A percentile compares a stretch with the other conserved stretches of the same genome.
Conservation (phyloP, 2,329 filamentous ascomycete genomes). For the Fusarium coffeatum region DNA sequence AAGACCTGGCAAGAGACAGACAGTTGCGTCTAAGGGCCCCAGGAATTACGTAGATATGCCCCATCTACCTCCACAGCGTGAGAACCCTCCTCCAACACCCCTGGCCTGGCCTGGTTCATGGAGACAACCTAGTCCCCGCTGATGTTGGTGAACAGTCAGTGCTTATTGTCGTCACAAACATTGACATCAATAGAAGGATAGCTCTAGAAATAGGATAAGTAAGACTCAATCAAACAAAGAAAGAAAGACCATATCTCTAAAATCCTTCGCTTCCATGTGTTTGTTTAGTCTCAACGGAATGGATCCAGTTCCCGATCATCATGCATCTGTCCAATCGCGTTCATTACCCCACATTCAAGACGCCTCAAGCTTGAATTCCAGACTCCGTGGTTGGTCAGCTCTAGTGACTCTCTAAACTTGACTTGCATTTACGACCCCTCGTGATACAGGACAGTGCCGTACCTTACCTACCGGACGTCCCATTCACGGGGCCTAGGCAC, state of each 20-base stretch:
- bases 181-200: not conserved
- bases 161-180: slow-evolving; percentile 2
- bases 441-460: slow-evolving; percentile 24
- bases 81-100: slow-evolving; percentile 10
- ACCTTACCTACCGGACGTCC: not conserved
- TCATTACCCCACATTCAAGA: slow-evolving; percentile 27
- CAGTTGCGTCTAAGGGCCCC: slow-evolving; percentile 20
- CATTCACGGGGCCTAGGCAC: slow-evolving; percentile 2
- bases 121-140: slow-evolving; percentile 22
- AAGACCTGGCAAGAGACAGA: slow-evolving; percentile 25
- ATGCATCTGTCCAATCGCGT: slow-evolving; percentile 10
- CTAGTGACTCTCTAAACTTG: slow-evolving; percentile 14
- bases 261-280: not conserved
- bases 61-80: slow-evolving; percentile 25
- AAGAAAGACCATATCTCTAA: not conserved
- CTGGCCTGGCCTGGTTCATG: slow-evolving; percentile 7
- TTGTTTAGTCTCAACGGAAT: not conserved
- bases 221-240: not conserved
- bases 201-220: not conserved
- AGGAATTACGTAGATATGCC: slow-evolving; percentile 37
- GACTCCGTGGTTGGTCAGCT: slow-evolving; percentile 34
- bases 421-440: slow-evolving; percentile 30
- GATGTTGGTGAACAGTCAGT: not conserved
- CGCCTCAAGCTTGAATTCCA: slow-evolving; percentile 32
- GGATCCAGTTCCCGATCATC: slow-evolving; percentile 2